A percentile compares a stretch with the other conserved stretches of the same genome.
These are phyloP conservation scores for Colletotrichum zoysiae DNA, from an alignment of 2,329 filamentous ascomycete species.

Conservation along the genomic window DNA sequence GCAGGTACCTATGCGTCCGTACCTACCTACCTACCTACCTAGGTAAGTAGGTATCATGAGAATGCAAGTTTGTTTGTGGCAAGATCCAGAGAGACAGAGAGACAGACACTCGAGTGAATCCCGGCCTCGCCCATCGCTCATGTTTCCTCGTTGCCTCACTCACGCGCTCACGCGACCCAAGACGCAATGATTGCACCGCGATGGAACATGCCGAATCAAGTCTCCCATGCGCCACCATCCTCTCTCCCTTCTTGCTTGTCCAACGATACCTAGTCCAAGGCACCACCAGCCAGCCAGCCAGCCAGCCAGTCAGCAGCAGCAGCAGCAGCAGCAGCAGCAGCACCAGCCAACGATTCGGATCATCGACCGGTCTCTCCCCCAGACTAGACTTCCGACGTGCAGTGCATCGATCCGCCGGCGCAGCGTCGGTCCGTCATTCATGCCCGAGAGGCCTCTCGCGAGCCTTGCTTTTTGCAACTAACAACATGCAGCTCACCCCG, in stretches of 20 bases:
- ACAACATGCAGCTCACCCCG: not conserved
- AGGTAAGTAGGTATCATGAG: not conserved
- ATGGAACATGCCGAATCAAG: not conserved
- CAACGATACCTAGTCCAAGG: not conserved
- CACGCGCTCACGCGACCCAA: not conserved
- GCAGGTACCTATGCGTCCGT: too few species aligned
- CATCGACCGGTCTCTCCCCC: not conserved
- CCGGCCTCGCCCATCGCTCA: not conserved
- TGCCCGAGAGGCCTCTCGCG: conserved; percentile 13
- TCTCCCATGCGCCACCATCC: not conserved
- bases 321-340: too few species aligned
- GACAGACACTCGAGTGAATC: not conserved
- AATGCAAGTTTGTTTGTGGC: conserved; percentile 13
- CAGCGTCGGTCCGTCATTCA: not conserved
- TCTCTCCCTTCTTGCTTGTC: not conserved
- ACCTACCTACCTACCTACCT: too few species aligned
- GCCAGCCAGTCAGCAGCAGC: too few species aligned
- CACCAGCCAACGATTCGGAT: not conserved
- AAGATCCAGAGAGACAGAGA: not conserved
- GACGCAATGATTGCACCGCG: not conserved
- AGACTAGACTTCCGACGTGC: conserved; percentile 8
- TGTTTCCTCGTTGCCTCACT: not conserved
- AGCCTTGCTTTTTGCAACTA: not conserved
- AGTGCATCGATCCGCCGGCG: not conserved
- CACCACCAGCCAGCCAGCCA: not conserved